Evolutionary conservation across 805 yeast species (phyloP).

Genomic region (Scheffersomyces stipitis): DNA sequence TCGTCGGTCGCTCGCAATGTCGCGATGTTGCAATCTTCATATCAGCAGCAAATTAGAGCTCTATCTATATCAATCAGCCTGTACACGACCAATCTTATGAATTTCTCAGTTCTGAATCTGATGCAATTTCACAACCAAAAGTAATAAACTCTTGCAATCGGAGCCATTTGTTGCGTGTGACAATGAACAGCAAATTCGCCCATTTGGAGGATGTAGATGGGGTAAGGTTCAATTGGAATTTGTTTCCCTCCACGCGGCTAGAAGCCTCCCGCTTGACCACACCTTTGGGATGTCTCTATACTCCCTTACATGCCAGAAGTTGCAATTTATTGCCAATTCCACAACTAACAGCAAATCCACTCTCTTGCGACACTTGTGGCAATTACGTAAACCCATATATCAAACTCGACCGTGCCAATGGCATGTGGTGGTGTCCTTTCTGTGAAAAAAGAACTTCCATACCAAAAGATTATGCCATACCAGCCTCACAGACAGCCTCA

Average conservation of each 20-base stretch:
- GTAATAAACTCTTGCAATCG: too few relatives aligned
- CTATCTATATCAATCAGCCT: too few relatives aligned
- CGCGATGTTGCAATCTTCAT: too few relatives aligned
- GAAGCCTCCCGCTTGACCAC: constrained; percentile 32
- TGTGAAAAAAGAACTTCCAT: constrained; percentile 25
- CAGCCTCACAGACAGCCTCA: constrained; percentile 6
- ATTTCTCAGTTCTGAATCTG: too few relatives aligned
- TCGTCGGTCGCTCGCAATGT: too few relatives aligned
- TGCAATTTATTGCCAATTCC: constrained; percentile 2
- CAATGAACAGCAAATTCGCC: neutral
- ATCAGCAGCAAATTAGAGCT: too few relatives aligned
- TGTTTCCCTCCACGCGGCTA: constrained; percentile 38
- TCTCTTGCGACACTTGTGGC: constrained; percentile 28
- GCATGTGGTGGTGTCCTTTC: constrained; percentile 41
- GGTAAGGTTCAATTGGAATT: constrained; percentile 74
- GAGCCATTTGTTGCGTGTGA: too few relatives aligned
- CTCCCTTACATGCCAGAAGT: constrained; percentile 20
- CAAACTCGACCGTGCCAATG: constrained; percentile 27
- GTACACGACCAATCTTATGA: too few relatives aligned
- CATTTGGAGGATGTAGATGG: constrained; percentile 56
- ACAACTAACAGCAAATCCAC: constrained; percentile 11
- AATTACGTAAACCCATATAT: constrained; percentile 27
- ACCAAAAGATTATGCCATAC: constrained; percentile 18
- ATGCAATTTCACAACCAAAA: too few relatives aligned
- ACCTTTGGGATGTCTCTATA: constrained; percentile 38